phyloP scores from a whole-genome alignment of 352 stramenopile species.

The Thraustotheca clavata region DNA sequence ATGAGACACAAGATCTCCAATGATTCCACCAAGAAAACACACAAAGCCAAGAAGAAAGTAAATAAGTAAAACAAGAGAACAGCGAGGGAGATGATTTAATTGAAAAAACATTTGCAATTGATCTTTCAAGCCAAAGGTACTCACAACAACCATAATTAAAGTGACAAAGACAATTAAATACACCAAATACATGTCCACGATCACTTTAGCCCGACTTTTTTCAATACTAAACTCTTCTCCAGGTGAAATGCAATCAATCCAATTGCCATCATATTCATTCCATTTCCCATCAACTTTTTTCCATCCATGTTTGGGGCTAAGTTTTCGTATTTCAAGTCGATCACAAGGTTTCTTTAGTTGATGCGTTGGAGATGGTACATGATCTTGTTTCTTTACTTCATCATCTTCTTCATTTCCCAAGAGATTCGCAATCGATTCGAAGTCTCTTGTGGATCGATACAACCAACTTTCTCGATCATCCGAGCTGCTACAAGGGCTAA shows the following conservation, averaged over 20 bases:
- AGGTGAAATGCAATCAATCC: background rate
- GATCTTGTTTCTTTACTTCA: background rate
- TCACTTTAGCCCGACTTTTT: too few species aligned
- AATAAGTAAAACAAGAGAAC: background rate
- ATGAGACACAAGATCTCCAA: background rate
- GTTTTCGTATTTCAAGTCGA: background rate
- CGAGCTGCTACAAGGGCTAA: too few species aligned
- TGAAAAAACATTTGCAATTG: background rate
- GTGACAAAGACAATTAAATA: background rate
- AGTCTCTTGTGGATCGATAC: constrained; percentile 12
- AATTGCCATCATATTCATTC: background rate
- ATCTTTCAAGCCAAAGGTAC: background rate
- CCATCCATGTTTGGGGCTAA: background rate
- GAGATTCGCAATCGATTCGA: background rate
- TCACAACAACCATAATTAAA: background rate
- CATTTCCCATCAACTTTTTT: background rate
- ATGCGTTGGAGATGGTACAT: background rate
- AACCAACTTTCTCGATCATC: constrained; percentile 19
- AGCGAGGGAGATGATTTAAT: background rate
- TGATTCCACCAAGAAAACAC: background rate
- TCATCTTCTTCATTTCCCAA: background rate
- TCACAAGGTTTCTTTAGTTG: background rate
- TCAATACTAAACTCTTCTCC: too few species aligned
- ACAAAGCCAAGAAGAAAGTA: background rate
- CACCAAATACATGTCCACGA: background rate